A percentile compares a stretch with the other conserved stretches of the same genome.
Conservation (phyloP, 2,329 filamentous ascomycete species). For the Hypoxylon rubiginosum region DNA sequence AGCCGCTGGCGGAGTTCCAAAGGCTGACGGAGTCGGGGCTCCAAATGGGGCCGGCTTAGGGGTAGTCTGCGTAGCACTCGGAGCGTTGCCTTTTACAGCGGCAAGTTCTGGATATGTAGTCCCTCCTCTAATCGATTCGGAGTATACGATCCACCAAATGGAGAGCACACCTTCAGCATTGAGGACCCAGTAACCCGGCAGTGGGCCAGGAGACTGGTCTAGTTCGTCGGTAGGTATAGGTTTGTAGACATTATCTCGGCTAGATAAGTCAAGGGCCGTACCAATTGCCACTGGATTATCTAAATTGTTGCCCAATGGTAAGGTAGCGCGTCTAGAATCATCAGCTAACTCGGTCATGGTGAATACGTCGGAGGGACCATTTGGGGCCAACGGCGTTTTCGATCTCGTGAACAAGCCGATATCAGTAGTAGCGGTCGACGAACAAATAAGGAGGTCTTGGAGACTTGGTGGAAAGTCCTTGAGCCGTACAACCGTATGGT, state of each 20-base stretch:
- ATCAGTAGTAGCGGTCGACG: conserved; percentile 84
- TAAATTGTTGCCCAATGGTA: conserved; percentile 77
- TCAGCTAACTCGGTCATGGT: conserved; percentile 78
- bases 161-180: conserved; percentile 90
- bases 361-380: conserved; percentile 76
- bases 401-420: conserved; percentile 84
- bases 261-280: conserved; percentile 85
- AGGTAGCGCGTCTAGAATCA: conserved; percentile 79
- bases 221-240: conserved; percentile 85
- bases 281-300: conserved; percentile 85
- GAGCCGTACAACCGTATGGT: conserved; percentile 83
- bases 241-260: conserved; percentile 80
- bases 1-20: conserved; percentile 56
- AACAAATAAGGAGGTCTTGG: conserved; percentile 83
- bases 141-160: conserved; percentile 93
- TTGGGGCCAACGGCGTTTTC: conserved; percentile 73
- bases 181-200: conserved; percentile 86
- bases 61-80: conserved; percentile 49
- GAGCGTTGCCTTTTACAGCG: conserved; percentile 57
- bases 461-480: conserved; percentile 84
- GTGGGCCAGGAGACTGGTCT: conserved; percentile 80
- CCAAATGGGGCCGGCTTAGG: conserved; percentile 52
- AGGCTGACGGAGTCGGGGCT: conserved; percentile 53
- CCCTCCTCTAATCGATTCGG: conserved; percentile 82
- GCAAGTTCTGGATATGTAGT: conserved; percentile 80